These are phyloP conservation scores for Ananas comosus DNA, from an alignment of 176 grass and related monocot species.

Conservation along the genomic window DNA sequence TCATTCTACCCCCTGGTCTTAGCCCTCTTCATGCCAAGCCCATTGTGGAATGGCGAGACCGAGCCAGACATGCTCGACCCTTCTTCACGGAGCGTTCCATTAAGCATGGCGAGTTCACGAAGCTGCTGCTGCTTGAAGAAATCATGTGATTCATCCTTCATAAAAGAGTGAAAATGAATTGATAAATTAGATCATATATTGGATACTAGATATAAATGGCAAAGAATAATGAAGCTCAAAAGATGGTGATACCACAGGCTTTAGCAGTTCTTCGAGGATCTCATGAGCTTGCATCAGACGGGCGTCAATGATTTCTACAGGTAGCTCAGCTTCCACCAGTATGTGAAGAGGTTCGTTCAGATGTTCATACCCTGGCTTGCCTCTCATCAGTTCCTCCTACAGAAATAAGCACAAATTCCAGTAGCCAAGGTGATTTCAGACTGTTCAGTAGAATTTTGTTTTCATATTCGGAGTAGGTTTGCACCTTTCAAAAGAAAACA, in stretches of 20 bases:
- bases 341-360: conserved; percentile 77
- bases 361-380: conserved; percentile 82
- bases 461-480: too few relatives aligned
- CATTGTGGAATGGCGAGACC: conserved; percentile 48
- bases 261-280: conserved; percentile 71
- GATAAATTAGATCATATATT: neutral
- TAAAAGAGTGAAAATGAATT: conserved; percentile 9
- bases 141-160: conserved; percentile 88
- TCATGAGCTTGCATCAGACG: conserved; percentile 71
- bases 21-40: conserved; percentile 48
- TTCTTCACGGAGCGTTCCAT: conserved; percentile 54
- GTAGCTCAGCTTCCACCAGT: conserved; percentile 76
- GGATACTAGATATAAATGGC: neutral
- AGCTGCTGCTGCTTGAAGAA: conserved; percentile 82
- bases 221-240: neutral
- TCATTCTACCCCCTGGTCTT: conserved; percentile 17
- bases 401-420: conserved; percentile 1
- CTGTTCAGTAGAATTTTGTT: too few relatives aligned
- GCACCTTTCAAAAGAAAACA: too few relatives aligned
- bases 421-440: neutral
- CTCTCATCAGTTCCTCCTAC: conserved; percentile 71
- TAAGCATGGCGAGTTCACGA: conserved; percentile 74
- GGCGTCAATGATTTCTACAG: conserved; percentile 60
- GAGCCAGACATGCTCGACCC: conserved; percentile 32
- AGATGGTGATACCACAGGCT: conserved; percentile 42